Evolutionary conservation across 1,284 basidiomycete species (phyloP).

Genomic region (Pseudomicrostroma phylloplanum): DNA sequence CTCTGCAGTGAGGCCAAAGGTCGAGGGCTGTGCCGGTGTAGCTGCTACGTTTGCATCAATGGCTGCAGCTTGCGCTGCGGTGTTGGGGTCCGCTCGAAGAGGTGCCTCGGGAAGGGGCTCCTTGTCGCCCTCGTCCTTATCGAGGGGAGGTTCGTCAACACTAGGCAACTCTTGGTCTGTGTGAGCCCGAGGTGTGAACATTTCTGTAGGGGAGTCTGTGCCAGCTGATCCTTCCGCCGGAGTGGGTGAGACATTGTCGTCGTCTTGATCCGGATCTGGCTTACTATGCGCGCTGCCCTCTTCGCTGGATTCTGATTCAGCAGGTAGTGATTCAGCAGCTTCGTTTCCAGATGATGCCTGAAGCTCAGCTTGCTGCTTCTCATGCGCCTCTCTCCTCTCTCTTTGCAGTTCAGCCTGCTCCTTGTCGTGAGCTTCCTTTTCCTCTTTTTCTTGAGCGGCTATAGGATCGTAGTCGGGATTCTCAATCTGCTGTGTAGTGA

Average conservation of each 20-base stretch:
- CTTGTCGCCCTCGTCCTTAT: no score
- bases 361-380: slow-evolving; percentile 11
- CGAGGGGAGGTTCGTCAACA: no score
- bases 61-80: slow-evolving; percentile 34
- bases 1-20: slow-evolving; percentile 32
- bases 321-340: neutral
- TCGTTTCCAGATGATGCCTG: no score
- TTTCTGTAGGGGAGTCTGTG: no score
- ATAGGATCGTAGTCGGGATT: slow-evolving; percentile 47
- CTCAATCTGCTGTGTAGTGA: slow-evolving; percentile 44
- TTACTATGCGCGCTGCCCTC: neutral
- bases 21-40: slow-evolving; percentile 20
- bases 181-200: no score
- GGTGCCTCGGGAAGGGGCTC: neutral
- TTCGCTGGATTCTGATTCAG: neutral
- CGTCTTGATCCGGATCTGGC: no score
- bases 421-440: slow-evolving; percentile 10
- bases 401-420: slow-evolving; percentile 3
- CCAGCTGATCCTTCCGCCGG: neutral
- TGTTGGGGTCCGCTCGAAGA: slow-evolving; percentile 39
- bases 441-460: slow-evolving; percentile 15
- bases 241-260: neutral
- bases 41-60: slow-evolving; percentile 13
- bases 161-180: no score
- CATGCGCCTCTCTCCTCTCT: slow-evolving; percentile 6